A percentile compares a stretch with the other conserved stretches of the same genome.
Conservation (phyloP, 164 flowering plant genomes). For the Dillenia suffruticosa region DNA sequence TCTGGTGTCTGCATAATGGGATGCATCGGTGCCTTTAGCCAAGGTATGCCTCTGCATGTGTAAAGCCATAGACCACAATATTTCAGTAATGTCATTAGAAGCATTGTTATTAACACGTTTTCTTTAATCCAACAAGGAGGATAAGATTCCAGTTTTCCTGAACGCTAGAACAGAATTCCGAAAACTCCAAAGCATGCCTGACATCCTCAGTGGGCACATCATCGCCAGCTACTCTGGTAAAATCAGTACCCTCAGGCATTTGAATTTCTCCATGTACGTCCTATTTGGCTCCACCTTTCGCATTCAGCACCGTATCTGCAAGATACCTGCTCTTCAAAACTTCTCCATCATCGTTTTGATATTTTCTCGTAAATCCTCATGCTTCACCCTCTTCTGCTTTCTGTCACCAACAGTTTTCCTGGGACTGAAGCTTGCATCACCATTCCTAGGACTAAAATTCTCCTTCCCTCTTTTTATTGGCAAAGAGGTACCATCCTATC, state of each 20-base stretch:
- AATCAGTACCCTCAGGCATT: slow-evolving; percentile 47
- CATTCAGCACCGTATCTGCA: not conserved
- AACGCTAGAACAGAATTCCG: slow-evolving; percentile 86
- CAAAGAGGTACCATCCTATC: too few species aligned
- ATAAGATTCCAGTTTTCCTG: slow-evolving; percentile 43
- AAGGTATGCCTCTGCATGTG: too few species aligned
- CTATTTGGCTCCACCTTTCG: slow-evolving; percentile 6
- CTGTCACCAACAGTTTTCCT: not conserved
- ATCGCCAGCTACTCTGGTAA: slow-evolving; percentile 44
- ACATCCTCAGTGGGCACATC: slow-evolving; percentile 54
- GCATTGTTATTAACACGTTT: too few species aligned
- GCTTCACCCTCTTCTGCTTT: too few species aligned
- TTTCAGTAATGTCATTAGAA: too few species aligned
- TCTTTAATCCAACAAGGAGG: not conserved
- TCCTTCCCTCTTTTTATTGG: slow-evolving; percentile 16
- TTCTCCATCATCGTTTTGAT: too few species aligned
- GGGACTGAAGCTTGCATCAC: slow-evolving; percentile 14
- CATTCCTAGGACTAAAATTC: slow-evolving; percentile 33
- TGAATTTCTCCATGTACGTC: slow-evolving; percentile 15
- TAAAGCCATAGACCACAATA: too few species aligned
- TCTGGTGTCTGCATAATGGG: too few species aligned
- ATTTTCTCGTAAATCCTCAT: too few species aligned
- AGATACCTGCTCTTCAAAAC: not conserved
- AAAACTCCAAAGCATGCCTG: slow-evolving; percentile 77
- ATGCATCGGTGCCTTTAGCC: too few species aligned